These are phyloP conservation scores for Nakataea oryzae DNA, from an alignment of 2,329 filamentous ascomycete genomes.

Conservation along the genomic window DNA sequence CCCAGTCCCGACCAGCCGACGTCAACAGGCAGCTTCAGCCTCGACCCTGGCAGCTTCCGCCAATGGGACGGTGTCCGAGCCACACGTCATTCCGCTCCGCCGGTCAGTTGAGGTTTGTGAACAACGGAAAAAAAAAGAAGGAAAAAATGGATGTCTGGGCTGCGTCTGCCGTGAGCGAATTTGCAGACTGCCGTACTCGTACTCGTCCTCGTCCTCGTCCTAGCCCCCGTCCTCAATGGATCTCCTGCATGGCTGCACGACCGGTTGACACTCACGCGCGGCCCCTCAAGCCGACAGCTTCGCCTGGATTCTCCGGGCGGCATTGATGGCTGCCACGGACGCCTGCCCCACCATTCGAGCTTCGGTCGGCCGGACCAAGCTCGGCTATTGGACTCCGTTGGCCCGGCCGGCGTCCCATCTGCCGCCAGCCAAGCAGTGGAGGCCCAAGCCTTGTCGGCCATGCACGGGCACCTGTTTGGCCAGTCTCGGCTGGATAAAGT, in stretches of 20 bases:
- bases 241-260: neutral
- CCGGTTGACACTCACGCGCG: no score
- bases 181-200: neutral
- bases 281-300: no score
- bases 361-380: neutral
- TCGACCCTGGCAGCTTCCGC: neutral
- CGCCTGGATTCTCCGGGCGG: neutral
- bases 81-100: neutral
- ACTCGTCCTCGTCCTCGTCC: no score
- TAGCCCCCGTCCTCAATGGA: no score
- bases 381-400: neutral
- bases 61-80: neutral
- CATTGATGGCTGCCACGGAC: no score
- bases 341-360: neutral
- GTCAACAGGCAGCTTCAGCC: neutral
- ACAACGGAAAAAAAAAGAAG: neutral
- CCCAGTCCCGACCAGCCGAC: neutral
- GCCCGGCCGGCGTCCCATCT: neutral
- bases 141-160: neutral
- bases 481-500: neutral
- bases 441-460: neutral
- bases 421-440: neutral
- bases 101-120: neutral
- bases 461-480: no score
- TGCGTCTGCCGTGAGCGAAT: neutral